Conservation (phyloP, 805 yeast species). For the Cyberlindnera petersonii region DNA sequence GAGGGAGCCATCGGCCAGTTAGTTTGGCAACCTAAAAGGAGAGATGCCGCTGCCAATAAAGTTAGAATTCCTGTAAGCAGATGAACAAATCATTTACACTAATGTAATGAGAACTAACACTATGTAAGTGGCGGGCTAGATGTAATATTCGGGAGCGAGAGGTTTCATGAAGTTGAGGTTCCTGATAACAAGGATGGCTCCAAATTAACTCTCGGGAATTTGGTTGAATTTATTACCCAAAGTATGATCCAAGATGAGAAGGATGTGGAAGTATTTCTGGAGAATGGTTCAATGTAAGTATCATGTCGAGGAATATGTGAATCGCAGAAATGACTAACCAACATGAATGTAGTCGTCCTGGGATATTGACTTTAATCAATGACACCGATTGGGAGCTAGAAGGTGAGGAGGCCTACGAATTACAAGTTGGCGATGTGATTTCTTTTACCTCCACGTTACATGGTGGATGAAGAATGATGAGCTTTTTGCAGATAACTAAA, state of each 20-base stretch:
- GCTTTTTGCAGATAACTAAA: not conserved
- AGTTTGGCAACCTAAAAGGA: not conserved
- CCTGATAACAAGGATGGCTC: slow-evolving; percentile 39
- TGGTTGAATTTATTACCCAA: slow-evolving; percentile 51
- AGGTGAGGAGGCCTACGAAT: slow-evolving; percentile 77
- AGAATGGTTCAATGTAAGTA: slow-evolving; percentile 51
- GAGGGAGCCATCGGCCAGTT: too few species aligned
- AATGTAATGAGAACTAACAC: slow-evolving; percentile 1
- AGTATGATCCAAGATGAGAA: slow-evolving; percentile 55
- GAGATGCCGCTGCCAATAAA: slow-evolving; percentile 4
- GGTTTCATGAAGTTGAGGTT: slow-evolving; percentile 47
- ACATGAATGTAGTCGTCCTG: slow-evolving; percentile 61
- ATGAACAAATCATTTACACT: not conserved
- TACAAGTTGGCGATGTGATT: slow-evolving; percentile 72
- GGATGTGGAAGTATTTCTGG: slow-evolving; percentile 72
- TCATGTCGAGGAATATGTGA: too few species aligned
- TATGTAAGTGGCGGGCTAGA: slow-evolving; percentile 69
- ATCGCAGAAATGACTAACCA: not conserved
- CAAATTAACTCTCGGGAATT: slow-evolving; percentile 38
- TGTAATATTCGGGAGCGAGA: slow-evolving; percentile 59
- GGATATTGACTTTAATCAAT: slow-evolving; percentile 84
- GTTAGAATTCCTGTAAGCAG: slow-evolving; percentile 17
- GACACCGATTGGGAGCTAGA: slow-evolving; percentile 97
- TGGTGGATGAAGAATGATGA: slow-evolving; percentile 60
- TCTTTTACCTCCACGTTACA: slow-evolving; percentile 92